These are phyloP conservation scores for Gracilaria gracilis DNA, from an alignment of 23 red algal species.

Conservation along the genomic window DNA sequence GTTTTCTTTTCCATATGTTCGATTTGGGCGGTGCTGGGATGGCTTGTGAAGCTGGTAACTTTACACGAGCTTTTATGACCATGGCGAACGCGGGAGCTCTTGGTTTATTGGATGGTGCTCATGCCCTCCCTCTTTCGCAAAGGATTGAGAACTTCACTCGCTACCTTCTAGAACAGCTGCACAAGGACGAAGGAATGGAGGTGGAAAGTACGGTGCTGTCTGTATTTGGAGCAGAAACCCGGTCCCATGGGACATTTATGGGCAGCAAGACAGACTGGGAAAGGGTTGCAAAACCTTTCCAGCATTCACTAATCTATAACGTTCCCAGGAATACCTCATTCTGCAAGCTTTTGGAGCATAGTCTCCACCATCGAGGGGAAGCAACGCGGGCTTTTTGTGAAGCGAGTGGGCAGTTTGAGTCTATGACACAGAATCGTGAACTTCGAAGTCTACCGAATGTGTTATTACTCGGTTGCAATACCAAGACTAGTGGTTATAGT, in stretches of 20 bases:
- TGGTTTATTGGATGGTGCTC: constrained; percentile 82
- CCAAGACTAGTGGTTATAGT: constrained; percentile 42
- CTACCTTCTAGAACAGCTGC: constrained; percentile 94
- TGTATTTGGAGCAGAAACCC: constrained; percentile 71
- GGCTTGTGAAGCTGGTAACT: constrained; percentile 89
- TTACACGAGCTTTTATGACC: constrained; percentile 87
- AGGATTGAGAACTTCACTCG: constrained; percentile 86
- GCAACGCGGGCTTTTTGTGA: constrained; percentile 79
- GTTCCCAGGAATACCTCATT: constrained; percentile 18
- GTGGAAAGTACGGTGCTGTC: constrained; percentile 44
- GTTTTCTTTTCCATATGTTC: constrained; percentile 94
- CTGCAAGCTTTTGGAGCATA: constrained; percentile 48
- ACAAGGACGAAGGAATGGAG: constrained; percentile 60
- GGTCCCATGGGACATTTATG: constrained; percentile 67
- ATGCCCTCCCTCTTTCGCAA: constrained; percentile 58
- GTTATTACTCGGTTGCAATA: constrained; percentile 69
- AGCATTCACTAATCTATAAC: constrained; percentile 66
- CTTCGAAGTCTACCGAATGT: constrained; percentile 77
- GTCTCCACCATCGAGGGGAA: constrained; percentile 44
- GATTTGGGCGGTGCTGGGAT: constrained; percentile 80
- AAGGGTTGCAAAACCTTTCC: constrained; percentile 62
- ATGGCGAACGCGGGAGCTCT: constrained; percentile 89
- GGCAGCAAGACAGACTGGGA: constrained; percentile 68
- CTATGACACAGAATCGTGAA: constrained; percentile 73
- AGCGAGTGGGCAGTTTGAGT: constrained; percentile 71